Percentiles rank a stretch among this genome's conserved stretches.
Evolutionary conservation across 192 early-diverging fungal genomes (phyloP).

Genomic region (Jimgerdemannia lactiflua): DNA sequence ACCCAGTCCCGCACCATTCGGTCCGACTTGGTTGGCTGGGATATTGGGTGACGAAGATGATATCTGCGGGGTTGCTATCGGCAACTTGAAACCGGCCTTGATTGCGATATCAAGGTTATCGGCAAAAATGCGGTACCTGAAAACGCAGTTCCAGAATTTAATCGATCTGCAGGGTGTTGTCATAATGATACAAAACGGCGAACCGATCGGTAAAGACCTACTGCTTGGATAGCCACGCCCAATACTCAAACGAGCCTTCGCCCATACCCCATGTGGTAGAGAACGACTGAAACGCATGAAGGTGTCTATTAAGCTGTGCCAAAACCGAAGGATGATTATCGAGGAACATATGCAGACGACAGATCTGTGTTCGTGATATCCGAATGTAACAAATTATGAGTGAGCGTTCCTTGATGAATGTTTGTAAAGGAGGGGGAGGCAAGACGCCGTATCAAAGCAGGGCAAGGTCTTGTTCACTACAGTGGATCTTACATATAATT

Average conservation of each 20-base stretch:
- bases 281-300: conserved; percentile 57
- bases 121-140: conserved; percentile 70
- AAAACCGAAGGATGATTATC: conserved; percentile 66
- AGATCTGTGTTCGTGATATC: conserved; percentile 50
- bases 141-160: neutral
- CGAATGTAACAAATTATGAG: no score
- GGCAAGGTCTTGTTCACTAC: no score
- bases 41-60: conserved; percentile 15
- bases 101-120: conserved; percentile 72
- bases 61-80: conserved; percentile 48
- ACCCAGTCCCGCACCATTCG: conserved; percentile 24
- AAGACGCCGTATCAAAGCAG: no score
- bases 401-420: no score
- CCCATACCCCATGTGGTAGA: conserved; percentile 58
- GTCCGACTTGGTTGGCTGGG: conserved; percentile 28
- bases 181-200: neutral
- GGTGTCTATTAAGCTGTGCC: conserved; percentile 68
- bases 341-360: conserved; percentile 68
- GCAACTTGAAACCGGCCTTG: conserved; percentile 65
- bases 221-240: conserved; percentile 82
- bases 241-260: conserved; percentile 81
- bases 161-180: neutral
- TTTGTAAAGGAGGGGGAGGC: neutral
- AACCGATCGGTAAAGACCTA: conserved; percentile 26
- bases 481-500: no score